Percentiles rank a stretch among this genome's conserved stretches.
Evolutionary conservation across 208 protist genomes (phyloP).

Genomic region (Trichomonas vaginalis): DNA sequence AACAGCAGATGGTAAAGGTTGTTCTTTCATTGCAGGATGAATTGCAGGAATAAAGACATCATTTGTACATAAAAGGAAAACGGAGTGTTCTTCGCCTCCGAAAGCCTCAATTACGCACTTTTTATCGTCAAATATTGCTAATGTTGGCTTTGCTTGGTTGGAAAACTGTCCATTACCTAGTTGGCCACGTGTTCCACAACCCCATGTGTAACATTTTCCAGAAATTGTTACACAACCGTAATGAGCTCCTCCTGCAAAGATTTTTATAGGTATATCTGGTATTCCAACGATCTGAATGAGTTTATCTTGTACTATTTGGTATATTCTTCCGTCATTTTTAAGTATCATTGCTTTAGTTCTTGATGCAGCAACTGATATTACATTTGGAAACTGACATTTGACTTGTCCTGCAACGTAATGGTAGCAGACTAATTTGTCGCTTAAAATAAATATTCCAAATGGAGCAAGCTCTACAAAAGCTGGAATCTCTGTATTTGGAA

Average conservation of each 20-base stretch:
- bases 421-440: not conserved
- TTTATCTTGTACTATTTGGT: not conserved
- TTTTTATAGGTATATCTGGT: not conserved
- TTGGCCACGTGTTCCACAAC: not conserved
- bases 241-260: not conserved
- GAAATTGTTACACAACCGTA: not conserved
- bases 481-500: not conserved
- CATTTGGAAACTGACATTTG: not conserved
- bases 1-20: not conserved
- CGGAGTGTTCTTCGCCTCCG: not conserved
- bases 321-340: not conserved
- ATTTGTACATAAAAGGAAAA: not conserved
- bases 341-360: not conserved
- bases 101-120: not conserved
- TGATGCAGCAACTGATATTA: not conserved
- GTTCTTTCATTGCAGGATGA: not conserved
- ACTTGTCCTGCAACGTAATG: not conserved
- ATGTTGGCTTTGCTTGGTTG: not conserved
- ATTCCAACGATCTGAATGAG: not conserved
- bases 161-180: not conserved
- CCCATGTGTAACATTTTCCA: not conserved
- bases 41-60: not conserved
- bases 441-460: not conserved
- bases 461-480: not conserved
- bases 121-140: not conserved